Base-by-base conservation (phyloP, 1,139 yeast genomes). In the Protomyces inundatus region DNA sequence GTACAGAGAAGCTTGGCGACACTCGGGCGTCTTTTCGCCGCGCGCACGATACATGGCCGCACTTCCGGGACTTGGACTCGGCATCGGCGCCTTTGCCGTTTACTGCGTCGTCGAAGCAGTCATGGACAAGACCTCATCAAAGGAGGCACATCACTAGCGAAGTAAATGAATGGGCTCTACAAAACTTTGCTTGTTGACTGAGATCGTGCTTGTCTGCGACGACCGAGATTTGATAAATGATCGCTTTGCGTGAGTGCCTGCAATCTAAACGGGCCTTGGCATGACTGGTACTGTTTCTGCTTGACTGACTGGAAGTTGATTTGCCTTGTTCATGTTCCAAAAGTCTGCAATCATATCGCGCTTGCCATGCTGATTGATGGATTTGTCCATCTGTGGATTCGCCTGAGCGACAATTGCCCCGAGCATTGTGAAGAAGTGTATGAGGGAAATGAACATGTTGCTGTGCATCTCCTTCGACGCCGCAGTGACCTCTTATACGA, bases 1-100 rank as follows among this genome's bases (percentile, higher is more conserved):
- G 4, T 33, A n/a, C 39, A 87, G 96, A 81, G 96, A 89, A 75
- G 95, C 95, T 64, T 89, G 96, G 96, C 85, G 96, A 80, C 87
- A 84, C 76, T 86, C 85, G 71, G 95, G 95, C 67, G 88, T 85
- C 66, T 89, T 89, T 78, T 81, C 87, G 66, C 84, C 91, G 71
- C 77, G 78, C 65, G 85, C 86, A 76, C 80, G 95, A 71, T 86
- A 84, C 76, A 85, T 80, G 71, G 84, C 84, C 66, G 82, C 88
- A n/a, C 83, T 89, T 73, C 96, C 96, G 2, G 96, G 96, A 1
- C 81, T 89, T 64, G 90, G 90, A 52, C 81, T 86, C 61, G 96
- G 93, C 52, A 80, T 86, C 37, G 93, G 84, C 40, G 93, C 93
- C 5, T 89, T 89, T 73, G 78, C 84, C 40, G 80, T 82, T 16